Evolutionary conservation across 2,329 filamentous ascomycete genomes (phyloP), one percentile per base, ranked within the genome.

Genomic region (Curvularia eragrostidis): DNA sequence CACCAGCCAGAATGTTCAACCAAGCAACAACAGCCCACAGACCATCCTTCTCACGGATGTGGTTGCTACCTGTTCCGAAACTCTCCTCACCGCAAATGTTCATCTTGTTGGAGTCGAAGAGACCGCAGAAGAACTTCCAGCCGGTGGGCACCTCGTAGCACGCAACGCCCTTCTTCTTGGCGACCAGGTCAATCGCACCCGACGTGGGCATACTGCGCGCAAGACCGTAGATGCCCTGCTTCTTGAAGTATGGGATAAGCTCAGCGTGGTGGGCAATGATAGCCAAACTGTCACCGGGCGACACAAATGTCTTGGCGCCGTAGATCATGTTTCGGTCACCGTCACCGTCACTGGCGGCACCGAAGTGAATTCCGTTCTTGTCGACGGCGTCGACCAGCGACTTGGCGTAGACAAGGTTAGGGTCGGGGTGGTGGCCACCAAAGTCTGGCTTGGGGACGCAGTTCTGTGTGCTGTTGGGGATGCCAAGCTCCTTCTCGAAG

Each of bases 281-380:
- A 74, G 95, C 95, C 72, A 99, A 84, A 73, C 92, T 97, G 83
- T 99, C 95, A 75, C 95, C 95, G 7, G 95, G 95, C 7, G 94
- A 98, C 61, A 99, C 95, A 75, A 99, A 99, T 43, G 90, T 88
- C 73, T 96, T 94, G 66, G 94, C 93, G 63, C 95, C 95, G 81
- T 99, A 99, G 75, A 99, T 99, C 95, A 99, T 99, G 87, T 99
- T 99, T 70, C 95, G 91, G 83, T 99, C 95, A 72, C 95, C 95
- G 72, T 99, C 95, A 69, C 95, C 95, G 69, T 99, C 95, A 64
- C 91, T 96, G 47, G 95, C 95, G 58, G 95, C 95, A 74, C 95
- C 95, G 71, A 99, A 99, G 75, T 96, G 95, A 65, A 99, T 93
- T 58, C 88, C 86, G 71, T 91, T 88, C 82, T 91, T 91, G 79